Evolutionary conservation across 305 asterid genomes (phyloP).

Genomic region (Fraxinus platypoda): DNA sequence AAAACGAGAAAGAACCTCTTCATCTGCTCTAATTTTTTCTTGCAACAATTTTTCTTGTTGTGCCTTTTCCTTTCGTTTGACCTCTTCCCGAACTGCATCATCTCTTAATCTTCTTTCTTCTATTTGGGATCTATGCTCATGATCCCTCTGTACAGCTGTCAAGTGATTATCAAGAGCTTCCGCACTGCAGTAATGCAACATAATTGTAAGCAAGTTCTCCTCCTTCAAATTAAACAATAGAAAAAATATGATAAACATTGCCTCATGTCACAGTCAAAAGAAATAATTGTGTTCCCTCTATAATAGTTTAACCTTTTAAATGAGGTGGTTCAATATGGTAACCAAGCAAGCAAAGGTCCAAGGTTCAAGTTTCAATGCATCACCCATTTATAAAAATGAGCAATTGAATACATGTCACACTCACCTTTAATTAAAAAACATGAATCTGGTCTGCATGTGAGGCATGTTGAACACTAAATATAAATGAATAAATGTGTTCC

Average conservation of each 20-base stretch:
- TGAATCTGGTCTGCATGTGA: not conserved
- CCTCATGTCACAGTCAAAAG: not conserved
- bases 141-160: constrained; percentile 85
- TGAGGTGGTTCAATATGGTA: not conserved
- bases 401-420: not conserved
- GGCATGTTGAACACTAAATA: not conserved
- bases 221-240: constrained; percentile 17
- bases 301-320: not conserved
- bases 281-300: too few relatives aligned
- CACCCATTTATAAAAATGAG: not conserved
- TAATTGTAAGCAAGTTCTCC: constrained; percentile 26
- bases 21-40: constrained; percentile 68
- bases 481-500: not conserved
- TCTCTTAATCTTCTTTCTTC: constrained; percentile 90
- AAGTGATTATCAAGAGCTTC: constrained; percentile 91
- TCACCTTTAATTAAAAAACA: not conserved
- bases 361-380: not conserved
- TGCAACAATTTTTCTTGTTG: constrained; percentile 67
- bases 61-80: constrained; percentile 69
- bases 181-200: constrained; percentile 52
- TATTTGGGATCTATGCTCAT: constrained; percentile 74
- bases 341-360: not conserved
- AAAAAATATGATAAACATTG: not conserved
- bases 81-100: constrained; percentile 86
- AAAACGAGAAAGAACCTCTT: constrained; percentile 53